Conservation (phyloP, 768 basidiomycete genomes). For the Mycena indigotica region DNA sequence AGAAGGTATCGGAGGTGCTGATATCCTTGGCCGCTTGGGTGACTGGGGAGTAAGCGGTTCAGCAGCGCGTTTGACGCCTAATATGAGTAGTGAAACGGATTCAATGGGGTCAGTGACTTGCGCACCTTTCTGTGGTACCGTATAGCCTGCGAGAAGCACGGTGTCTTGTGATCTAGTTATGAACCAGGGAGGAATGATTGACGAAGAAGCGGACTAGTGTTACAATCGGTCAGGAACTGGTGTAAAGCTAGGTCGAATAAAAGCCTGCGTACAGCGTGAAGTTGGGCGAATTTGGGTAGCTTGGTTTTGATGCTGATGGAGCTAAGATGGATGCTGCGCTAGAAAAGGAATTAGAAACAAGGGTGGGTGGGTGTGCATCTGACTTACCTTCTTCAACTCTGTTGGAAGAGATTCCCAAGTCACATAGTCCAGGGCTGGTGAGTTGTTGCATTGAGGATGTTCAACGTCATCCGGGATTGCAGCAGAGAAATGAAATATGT, state of each 20-base stretch:
- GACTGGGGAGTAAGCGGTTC: slow-evolving; percentile 37
- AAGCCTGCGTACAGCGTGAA: slow-evolving; percentile 51
- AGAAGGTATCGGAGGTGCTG: slow-evolving; percentile 26
- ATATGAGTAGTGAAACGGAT: slow-evolving; percentile 12
- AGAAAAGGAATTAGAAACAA: not conserved
- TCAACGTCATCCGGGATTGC: slow-evolving; percentile 55
- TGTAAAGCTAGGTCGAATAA: not conserved
- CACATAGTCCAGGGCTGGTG: slow-evolving; percentile 47
- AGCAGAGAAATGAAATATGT: slow-evolving; percentile 66
- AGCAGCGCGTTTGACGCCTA: slow-evolving; percentile 45
- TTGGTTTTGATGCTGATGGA: slow-evolving; percentile 47
- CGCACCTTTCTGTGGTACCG: slow-evolving; percentile 36
- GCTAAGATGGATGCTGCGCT: slow-evolving; percentile 65
- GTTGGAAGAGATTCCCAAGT: slow-evolving; percentile 62
- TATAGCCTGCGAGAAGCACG: slow-evolving; percentile 52
- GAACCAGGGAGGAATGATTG: slow-evolving; percentile 58
- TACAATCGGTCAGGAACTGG: slow-evolving; percentile 2
- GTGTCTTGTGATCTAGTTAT: slow-evolving; percentile 46
- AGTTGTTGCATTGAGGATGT: slow-evolving; percentile 57
- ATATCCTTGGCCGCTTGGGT: slow-evolving; percentile 45
- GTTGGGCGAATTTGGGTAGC: slow-evolving; percentile 50
- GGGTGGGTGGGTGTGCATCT: not conserved
- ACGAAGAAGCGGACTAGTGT: slow-evolving; percentile 37
- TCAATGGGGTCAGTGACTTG: not conserved
- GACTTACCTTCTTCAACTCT: slow-evolving; percentile 63